Conservation (phyloP, 257 asterid species). For the Nicotiana undulata region DNA sequence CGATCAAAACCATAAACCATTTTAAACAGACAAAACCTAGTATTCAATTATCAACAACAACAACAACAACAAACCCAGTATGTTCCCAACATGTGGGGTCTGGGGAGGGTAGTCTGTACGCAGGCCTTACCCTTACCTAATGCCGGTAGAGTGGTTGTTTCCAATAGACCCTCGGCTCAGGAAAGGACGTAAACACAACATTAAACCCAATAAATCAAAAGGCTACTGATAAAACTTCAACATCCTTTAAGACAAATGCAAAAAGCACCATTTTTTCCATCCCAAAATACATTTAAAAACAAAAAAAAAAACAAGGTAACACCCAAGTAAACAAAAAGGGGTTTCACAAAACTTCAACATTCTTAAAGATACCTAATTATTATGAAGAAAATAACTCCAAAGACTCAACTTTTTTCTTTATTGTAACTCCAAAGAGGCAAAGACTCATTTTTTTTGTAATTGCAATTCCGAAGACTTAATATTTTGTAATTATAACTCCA, state of each 20-base stretch:
- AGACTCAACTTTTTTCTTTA: not conserved
- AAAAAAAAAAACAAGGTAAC: not conserved
- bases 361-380: not conserved
- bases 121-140: too few relatives aligned
- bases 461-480: too few relatives aligned
- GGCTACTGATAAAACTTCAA: not conserved
- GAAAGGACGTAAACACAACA: not conserved
- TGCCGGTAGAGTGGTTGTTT: too few relatives aligned
- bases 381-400: not conserved
- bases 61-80: too few relatives aligned
- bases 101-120: too few relatives aligned
- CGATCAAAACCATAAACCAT: not conserved
- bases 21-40: not conserved
- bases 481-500: too few relatives aligned
- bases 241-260: not conserved
- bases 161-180: too few relatives aligned
- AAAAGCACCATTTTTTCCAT: not conserved
- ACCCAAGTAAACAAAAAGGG: not conserved
- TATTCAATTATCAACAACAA: too few relatives aligned
- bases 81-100: too few relatives aligned
- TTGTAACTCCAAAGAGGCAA: too few relatives aligned
- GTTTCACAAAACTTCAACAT: not conserved
- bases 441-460: not conserved
- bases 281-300: not conserved
- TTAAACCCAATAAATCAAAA: not conserved